Conservation (phyloP, 352 stramenopile species). For the Globisporangium irregulare region DNA sequence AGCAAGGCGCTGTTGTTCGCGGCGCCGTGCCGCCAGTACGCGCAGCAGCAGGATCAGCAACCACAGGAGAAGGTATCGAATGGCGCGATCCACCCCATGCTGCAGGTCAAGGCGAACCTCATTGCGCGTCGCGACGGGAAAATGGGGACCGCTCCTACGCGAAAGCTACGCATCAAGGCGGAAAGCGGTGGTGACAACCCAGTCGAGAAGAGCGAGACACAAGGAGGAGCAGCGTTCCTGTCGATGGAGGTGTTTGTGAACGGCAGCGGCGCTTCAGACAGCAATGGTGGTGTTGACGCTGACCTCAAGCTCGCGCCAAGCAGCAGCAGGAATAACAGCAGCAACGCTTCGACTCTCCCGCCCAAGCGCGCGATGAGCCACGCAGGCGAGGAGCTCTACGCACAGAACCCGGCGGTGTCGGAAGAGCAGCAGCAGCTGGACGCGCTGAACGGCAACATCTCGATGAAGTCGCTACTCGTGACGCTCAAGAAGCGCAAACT, state of each 20-base stretch:
- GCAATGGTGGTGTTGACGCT: not conserved
- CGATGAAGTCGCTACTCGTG: slow-evolving; percentile 67
- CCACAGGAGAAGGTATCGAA: not conserved
- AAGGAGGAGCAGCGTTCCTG: slow-evolving; percentile 11
- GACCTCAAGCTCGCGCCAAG: slow-evolving; percentile 5
- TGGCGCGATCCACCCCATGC: slow-evolving; percentile 19
- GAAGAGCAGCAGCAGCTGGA: slow-evolving; percentile 17
- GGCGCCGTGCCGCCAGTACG: not conserved
- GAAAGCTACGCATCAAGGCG: slow-evolving; percentile 15
- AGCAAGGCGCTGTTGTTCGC: slow-evolving; percentile 6
- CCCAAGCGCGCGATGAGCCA: slow-evolving; percentile 7
- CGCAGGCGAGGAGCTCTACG: slow-evolving; percentile 11
- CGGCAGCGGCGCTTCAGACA: slow-evolving; percentile 4
- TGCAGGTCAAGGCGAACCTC: slow-evolving; percentile 32
- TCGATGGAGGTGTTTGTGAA: slow-evolving; percentile 37
- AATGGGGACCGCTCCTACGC: slow-evolving; percentile 3
- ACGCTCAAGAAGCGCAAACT: slow-evolving; percentile 64
- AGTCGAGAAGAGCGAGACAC: not conserved
- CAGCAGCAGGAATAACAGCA: slow-evolving; percentile 3
- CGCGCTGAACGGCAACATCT: slow-evolving; percentile 42
- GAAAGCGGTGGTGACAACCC: slow-evolving; percentile 8
- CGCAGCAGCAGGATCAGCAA: not conserved
- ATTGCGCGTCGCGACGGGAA: slow-evolving; percentile 27
- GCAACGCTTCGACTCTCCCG: not conserved
- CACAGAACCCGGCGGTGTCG: slow-evolving; percentile 10